Conservation (phyloP, 768 basidiomycete species). For the Trametes cinnabarina region DNA sequence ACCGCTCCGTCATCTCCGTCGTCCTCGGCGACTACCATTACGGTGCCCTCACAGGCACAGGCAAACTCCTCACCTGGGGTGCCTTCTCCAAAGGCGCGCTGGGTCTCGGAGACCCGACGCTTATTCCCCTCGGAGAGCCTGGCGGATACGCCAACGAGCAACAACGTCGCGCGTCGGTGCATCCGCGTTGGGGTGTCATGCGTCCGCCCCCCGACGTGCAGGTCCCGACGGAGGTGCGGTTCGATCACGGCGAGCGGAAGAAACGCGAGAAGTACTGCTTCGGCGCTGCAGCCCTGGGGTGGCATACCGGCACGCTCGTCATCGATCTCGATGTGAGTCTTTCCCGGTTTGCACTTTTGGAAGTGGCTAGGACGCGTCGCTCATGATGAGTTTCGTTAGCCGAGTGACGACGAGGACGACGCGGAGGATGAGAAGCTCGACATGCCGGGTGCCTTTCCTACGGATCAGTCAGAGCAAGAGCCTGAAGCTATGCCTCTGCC, state of each 20-base stretch:
- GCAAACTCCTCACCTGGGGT: conserved; percentile 83
- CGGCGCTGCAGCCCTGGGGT: conserved; percentile 77
- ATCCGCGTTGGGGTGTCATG: conserved; percentile 30
- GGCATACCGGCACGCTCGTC: conserved; percentile 90
- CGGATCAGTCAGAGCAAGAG: conserved; percentile 9
- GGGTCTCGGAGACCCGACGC: conserved; percentile 75
- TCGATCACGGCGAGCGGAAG: conserved; percentile 55
- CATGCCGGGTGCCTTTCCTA: conserved; percentile 34
- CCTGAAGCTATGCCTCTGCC: conserved; percentile 14
- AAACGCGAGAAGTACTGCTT: conserved; percentile 70
- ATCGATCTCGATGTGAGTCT: conserved; percentile 73
- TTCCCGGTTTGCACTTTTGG: too few relatives aligned
- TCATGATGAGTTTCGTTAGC: conserved; percentile 2
- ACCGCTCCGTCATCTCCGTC: conserved; percentile 78
- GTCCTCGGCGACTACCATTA: conserved; percentile 92
- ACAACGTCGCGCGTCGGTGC: conserved; percentile 30
- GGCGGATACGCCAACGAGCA: conserved; percentile 53
- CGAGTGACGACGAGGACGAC: conserved; percentile 36
- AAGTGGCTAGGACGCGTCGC: too few relatives aligned
- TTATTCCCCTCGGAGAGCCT: conserved; percentile 50
- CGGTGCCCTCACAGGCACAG: conserved; percentile 76
- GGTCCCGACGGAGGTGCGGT: conserved; percentile 69
- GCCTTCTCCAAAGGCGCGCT: conserved; percentile 74
- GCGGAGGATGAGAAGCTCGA: conserved; percentile 13
- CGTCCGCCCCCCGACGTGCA: conserved; percentile 43